Evolutionary conservation across 2,329 filamentous ascomycete genomes (phyloP), one percentile per base, ranked within the genome.

Genomic region (Cercospora janseana): DNA sequence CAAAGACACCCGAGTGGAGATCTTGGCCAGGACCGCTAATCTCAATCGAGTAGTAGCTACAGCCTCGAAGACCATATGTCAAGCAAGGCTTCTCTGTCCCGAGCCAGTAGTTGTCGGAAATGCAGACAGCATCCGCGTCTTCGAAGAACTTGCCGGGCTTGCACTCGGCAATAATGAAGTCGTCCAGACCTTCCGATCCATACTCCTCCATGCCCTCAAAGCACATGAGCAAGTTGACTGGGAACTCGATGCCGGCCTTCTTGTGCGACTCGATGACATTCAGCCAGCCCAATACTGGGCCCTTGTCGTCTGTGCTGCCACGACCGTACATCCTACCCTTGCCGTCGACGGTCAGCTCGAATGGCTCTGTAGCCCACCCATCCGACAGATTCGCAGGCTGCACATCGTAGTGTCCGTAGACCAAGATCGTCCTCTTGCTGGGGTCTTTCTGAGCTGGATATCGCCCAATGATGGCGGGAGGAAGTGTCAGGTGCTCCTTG

Each of bases 161-260:
- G 60, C 87, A 90, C 75, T 98, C 93, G 38, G 81, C 85, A 60
- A 87, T 79, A 72, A 98, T 96, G 60, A 97, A 87, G 62, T 95
- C 92, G 66, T 98, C 93, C 48, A 98, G 79, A 28, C 93, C 93
- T 69, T 97, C 92, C 0, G 91, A 96, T 43, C 93, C 93, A 69
- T 95, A 95, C 76, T 98, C 93, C 75, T 98, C 93, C 93, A 98
- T 98, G 41, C 93, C 93, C 78, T 98, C 93, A 63, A 98, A 97
- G 78, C 93, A 98, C 88, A 96, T 97, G 58, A 98, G 82, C 60
- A 98, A 79, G 75, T 98, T 98, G 66, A 98, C 93, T 6, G 93
- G 93, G 69, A 98, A 89, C 44, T 96, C 92, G 37, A 97, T 78
- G 50, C 88, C 88, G 27, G 91, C 90, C 78, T 94, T 93, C 72